Conservation (phyloP, 2,329 filamentous ascomycete genomes). For the Purpureocillium lavendulum region DNA sequence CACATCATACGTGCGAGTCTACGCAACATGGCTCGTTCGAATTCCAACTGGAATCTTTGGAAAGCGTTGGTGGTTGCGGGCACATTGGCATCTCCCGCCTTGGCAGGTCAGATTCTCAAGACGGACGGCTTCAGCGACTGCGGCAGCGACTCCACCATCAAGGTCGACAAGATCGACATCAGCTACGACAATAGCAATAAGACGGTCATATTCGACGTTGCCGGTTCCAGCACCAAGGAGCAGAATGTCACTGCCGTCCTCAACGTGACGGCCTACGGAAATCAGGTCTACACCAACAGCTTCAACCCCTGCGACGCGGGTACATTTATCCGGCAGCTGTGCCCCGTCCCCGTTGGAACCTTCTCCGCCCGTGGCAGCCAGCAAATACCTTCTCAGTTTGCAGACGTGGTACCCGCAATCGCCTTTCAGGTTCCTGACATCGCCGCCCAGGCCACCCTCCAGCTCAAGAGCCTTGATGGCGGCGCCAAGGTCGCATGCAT, state of each 20-base stretch:
- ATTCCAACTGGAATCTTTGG: constrained; percentile 20
- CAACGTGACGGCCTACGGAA: constrained; percentile 76
- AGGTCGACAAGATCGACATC: constrained; percentile 67
- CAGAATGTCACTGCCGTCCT: constrained; percentile 77
- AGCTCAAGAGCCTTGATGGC: constrained; percentile 56
- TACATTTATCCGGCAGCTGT: constrained; percentile 66
- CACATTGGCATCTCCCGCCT: constrained; percentile 34
- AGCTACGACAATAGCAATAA: constrained; percentile 69
- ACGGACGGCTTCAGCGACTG: constrained; percentile 78
- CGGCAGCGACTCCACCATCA: constrained; percentile 42
- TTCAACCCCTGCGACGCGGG: constrained; percentile 74
- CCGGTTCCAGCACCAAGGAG: constrained; percentile 61
- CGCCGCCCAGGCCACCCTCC: constrained; percentile 72
- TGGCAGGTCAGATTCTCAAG: constrained; percentile 64
- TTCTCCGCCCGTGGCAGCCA: constrained; percentile 70
- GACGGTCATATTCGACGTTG: constrained; percentile 71
- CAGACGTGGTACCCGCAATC: constrained; percentile 72
- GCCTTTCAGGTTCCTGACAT: constrained; percentile 89
- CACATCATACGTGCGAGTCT: constrained; percentile 10
- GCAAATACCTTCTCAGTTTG: constrained; percentile 61
- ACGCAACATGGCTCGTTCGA: constrained; percentile 21
- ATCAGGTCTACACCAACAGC: constrained; percentile 64
- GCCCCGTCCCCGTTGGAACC: constrained; percentile 69
- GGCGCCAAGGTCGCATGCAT: constrained; percentile 70
- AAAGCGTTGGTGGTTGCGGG: constrained; percentile 24